phyloP scores from a whole-genome alignment of 2,329 filamentous ascomycete species.

The Fusarium aywerte region DNA sequence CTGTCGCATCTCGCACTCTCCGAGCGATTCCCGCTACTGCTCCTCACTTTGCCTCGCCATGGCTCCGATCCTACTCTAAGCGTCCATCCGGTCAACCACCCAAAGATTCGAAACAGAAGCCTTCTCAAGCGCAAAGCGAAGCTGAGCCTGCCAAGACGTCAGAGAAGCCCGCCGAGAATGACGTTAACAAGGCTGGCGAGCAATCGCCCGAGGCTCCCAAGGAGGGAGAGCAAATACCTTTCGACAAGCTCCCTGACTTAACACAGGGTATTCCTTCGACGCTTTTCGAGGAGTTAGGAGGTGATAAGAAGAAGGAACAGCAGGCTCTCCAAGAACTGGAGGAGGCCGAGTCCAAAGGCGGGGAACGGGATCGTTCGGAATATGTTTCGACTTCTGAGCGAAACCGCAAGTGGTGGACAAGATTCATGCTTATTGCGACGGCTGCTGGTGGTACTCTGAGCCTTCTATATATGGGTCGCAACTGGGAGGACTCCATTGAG shows the following conservation, averaged over 20 bases:
- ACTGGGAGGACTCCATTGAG: conserved; percentile 88
- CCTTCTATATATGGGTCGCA: conserved; percentile 81
- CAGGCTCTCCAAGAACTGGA: conserved; percentile 52
- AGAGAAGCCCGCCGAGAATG: conserved; percentile 32
- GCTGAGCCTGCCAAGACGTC: conserved; percentile 30
- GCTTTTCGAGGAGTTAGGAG: conserved; percentile 77
- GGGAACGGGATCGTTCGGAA: conserved; percentile 64
- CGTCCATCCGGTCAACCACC: conserved; percentile 24
- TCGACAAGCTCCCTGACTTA: conserved; percentile 83
- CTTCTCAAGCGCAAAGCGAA: conserved; percentile 33
- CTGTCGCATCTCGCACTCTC: conserved; percentile 41
- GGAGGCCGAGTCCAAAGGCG: conserved; percentile 49
- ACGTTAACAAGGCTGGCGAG: conserved; percentile 36
- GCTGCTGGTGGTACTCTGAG: conserved; percentile 66
- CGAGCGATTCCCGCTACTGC: conserved; percentile 41
- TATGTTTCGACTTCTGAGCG: conserved; percentile 93
- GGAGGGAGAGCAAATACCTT: conserved; percentile 59
- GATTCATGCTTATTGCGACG: conserved; percentile 75
- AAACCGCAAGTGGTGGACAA: conserved; percentile 79
- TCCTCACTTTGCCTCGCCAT: conserved; percentile 41
- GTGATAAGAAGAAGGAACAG: conserved; percentile 51
- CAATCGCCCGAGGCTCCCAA: conserved; percentile 46
- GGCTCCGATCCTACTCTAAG: conserved; percentile 48
- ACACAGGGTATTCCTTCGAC: conserved; percentile 96
- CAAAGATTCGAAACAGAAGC: conserved; percentile 28